A percentile compares a stretch with the other conserved stretches of the same genome.
Conservation (phyloP, 2,329 filamentous ascomycete species). For the Fusarium agapanthi region DNA sequence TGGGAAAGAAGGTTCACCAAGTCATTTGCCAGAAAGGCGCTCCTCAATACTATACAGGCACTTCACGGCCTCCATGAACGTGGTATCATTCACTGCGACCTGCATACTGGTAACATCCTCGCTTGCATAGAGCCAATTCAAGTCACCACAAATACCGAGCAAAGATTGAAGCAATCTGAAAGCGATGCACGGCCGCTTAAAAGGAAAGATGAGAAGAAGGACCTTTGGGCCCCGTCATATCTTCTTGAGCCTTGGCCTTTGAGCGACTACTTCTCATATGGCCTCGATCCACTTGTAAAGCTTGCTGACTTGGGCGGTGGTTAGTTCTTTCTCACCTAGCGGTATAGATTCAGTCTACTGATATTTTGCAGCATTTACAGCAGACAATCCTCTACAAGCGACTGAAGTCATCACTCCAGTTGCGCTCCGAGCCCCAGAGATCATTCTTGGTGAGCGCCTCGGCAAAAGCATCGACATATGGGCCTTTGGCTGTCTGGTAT, state of each 20-base stretch:
- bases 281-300: not conserved
- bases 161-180: not conserved
- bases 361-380: no score
- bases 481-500: not conserved
- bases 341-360: no score
- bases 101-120: not conserved
- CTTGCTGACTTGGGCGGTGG: not conserved
- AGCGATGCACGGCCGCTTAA: not conserved
- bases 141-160: no score
- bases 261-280: not conserved
- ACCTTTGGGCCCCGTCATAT: not conserved
- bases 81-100: not conserved
- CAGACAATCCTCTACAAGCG: no score
- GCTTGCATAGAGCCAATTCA: not conserved
- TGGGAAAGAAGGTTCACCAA: not conserved
- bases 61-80: not conserved
- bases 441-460: not conserved
- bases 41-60: not conserved
- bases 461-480: not conserved
- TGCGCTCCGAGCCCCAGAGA: not conserved
- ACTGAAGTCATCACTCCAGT: no score
- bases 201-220: not conserved
- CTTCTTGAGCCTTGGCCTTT: not conserved
- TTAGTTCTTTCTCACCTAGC: no score
- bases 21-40: not conserved